Evolutionary conservation across 352 stramenopile species (phyloP).

Genomic region (Blastocystis hominis): DNA sequence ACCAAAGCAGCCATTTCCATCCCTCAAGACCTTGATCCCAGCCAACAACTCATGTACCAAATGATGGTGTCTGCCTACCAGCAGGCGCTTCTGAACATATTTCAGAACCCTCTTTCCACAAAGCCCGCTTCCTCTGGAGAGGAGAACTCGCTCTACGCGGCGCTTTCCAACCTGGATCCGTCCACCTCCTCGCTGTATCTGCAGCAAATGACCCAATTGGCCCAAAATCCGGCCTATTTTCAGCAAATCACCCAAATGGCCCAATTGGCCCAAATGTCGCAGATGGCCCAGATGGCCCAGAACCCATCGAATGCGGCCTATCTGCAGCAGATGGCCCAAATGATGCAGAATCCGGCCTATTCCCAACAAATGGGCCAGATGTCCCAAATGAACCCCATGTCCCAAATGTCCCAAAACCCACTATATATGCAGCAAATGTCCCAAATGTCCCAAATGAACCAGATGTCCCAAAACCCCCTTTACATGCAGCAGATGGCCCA

Average conservation of each 20-base stretch:
- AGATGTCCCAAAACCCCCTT: not conserved
- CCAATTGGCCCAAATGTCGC: not conserved
- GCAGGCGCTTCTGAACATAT: not conserved
- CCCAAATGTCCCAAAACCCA: not conserved
- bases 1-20: not conserved
- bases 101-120: not conserved
- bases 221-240: slow-evolving; percentile 26
- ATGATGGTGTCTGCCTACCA: not conserved
- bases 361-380: not conserved
- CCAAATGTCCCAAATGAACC: not conserved
- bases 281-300: not conserved
- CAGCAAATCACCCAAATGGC: slow-evolving; percentile 47
- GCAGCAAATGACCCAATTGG: slow-evolving; percentile 43
- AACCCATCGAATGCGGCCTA: not conserved
- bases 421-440: slow-evolving; percentile 28
- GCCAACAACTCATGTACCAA: not conserved
- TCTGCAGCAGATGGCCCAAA: not conserved
- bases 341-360: not conserved
- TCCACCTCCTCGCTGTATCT: not conserved
- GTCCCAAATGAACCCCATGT: not conserved
- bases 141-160: not conserved
- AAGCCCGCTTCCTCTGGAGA: not conserved
- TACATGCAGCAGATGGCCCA: not conserved
- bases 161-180: slow-evolving; percentile 30
- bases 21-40: not conserved